Evolutionary conservation across 2,329 filamentous ascomycete genomes (phyloP), one percentile per base, ranked within the genome.

Genomic region (Cladosporium sp.): DNA sequence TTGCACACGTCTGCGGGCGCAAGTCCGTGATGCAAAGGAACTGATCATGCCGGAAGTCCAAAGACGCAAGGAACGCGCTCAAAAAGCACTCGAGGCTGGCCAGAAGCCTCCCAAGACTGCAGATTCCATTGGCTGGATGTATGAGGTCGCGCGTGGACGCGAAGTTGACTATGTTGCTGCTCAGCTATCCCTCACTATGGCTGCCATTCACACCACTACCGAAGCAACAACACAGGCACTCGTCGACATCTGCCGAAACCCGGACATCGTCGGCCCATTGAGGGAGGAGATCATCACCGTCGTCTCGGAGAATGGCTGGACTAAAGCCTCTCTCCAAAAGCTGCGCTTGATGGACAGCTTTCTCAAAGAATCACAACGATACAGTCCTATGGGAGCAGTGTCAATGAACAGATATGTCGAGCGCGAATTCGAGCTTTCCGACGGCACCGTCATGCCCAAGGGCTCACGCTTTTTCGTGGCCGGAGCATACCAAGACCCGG

Each of bases 31-130:
- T 42, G 69, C 70, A 3, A 68, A 70, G 35, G 58, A 66, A 28
- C 63, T 76, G 7, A 68, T 77, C 51, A 50, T 64, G 2, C 70
- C 73, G 0, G 69, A 71, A 40, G 66, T 76, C 22, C 47, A 66
- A 2, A 61, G 66, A 22, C 66, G 75, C 22, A 65, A 68, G 2
- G 57, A 45, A 24, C 58, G 62, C 19, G 55, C 58, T 9, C 51
- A 58, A 32, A 61, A 66, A 42, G 65, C 60, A 9, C 19, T 56
- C 28, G 51, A 57, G 47, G 61, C 62, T 49, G 62, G 60, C 15
- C 55, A 58, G 17, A 61, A 53, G 25, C 59, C 56, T 3, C 52
- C 57, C n/a, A 64, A 65, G 59, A 61, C 60, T 24, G 57, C 60
- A 45, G 68, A 70, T 58, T 56, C 62, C 3, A 65, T 68, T 40